Evolutionary conservation across 2,329 filamentous ascomycete species (phyloP), one percentile per base, ranked within the genome.

Genomic region (Colletotrichum phormii): DNA sequence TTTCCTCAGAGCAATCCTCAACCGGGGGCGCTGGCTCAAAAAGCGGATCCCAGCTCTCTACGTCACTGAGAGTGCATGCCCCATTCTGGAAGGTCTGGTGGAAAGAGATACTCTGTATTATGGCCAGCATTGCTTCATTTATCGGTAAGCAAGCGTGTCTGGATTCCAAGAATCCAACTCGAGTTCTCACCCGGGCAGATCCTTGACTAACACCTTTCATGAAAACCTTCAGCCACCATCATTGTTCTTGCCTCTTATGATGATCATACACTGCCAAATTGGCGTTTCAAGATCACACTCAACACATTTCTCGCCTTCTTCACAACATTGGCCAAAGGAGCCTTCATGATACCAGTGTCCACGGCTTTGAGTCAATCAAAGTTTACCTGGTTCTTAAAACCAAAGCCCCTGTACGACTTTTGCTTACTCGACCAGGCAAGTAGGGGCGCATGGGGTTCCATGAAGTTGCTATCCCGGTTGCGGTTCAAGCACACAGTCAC

Each of bases 301-400:
- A 75, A 75, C 64, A 70, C 75, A 1, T 74, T 76, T n/a, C 63
- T 76, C 1, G 74, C 72, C 2, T 53, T 76, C 24, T 58, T 73
- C 31, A 64, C 74, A 6, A 73, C 72, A 13, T 42, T 70, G 3
- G n/a, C 67, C 22, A 74, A 74, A n/a, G 67, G 62, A 0, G 66
- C 69, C 2, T 67, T 74, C 35, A 69, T 75, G 64, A 11, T 69
- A 13, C 65, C 72, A 0, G 58, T 74, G 8, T 54, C 60, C 4
- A 37, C 61, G 24, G 60, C 67, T 35, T 72, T 76, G 22, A 69
- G 74, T 58, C 74, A 74, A 35, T 24, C 49, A 13, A 64, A 74
- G 54, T 75, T 71, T 71, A 71, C 46, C 1, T 75, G 74, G 74
- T 71, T 75, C 24, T 15, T 24, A 11, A 31, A 49, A 2, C 51